These are phyloP conservation scores for Dinochytrium kinnereticum DNA, from an alignment of 371 early-diverging fungal genomes.

Conservation along the genomic window DNA sequence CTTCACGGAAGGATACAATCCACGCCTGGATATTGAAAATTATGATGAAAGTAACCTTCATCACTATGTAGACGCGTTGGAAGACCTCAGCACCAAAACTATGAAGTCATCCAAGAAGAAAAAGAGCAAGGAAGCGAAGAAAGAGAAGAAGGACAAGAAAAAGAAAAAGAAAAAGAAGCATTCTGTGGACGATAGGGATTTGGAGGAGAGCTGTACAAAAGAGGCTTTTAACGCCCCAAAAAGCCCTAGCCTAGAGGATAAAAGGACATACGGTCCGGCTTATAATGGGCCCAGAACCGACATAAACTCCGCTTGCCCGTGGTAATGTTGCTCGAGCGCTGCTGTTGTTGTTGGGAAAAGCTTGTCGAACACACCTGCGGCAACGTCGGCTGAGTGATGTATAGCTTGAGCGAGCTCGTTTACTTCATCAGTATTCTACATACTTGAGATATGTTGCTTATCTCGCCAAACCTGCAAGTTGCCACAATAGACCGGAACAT, in stretches of 20 bases:
- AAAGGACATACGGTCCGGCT: not conserved
- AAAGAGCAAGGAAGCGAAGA: conserved; percentile 29
- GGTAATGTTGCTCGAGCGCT: not conserved
- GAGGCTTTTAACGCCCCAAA: too few relatives aligned
- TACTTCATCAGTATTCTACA: too few relatives aligned
- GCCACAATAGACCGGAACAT: too few relatives aligned
- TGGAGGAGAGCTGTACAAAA: conserved; percentile 45
- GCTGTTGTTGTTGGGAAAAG: conserved; percentile 1
- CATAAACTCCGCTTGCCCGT: not conserved
- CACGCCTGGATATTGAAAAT: conserved; percentile 64
- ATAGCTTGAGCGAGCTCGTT: too few relatives aligned
- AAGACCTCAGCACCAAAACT: conserved; percentile 17
- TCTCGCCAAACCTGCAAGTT: too few relatives aligned
- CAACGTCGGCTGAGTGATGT: too few relatives aligned
- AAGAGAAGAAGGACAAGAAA: conserved; percentile 32
- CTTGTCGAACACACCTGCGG: not conserved
- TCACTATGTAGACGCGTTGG: conserved; percentile 44
- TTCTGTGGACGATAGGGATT: conserved; percentile 24
- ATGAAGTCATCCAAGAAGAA: not conserved
- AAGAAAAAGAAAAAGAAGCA: conserved; percentile 31
- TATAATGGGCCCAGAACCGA: not conserved
- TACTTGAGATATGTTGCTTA: too few relatives aligned
- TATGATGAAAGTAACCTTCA: conserved; percentile 56
- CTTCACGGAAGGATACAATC: conserved; percentile 71
- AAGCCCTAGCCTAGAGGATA: too few relatives aligned